A percentile compares a stretch with the other conserved stretches of the same genome.
Evolutionary conservation across 164 flowering plant species (phyloP).

Genomic region (Magnolia sinica): DNA sequence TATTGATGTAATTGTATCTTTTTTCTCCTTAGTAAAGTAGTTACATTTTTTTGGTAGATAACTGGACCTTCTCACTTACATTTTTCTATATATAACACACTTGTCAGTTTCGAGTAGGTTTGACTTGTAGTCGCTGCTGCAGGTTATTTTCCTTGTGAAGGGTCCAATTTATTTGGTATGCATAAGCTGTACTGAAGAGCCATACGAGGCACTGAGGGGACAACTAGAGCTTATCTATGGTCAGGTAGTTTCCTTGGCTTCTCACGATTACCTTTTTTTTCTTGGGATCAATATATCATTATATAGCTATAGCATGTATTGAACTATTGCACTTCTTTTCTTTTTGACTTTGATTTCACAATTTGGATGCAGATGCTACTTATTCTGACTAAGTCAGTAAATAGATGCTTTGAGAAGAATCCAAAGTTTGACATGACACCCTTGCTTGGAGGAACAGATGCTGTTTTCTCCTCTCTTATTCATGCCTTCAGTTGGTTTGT

Average conservation of each 20-base stretch:
- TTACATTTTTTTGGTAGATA: no score
- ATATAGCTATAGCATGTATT: neutral
- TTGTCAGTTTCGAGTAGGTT: neutral
- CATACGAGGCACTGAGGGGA: conserved; percentile 75
- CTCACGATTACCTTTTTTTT: neutral
- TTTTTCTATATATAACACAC: no score
- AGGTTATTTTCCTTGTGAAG: conserved; percentile 94
- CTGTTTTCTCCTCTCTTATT: conserved; percentile 92
- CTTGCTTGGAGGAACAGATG: conserved; percentile 96
- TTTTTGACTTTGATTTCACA: neutral
- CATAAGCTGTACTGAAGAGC: conserved; percentile 98
- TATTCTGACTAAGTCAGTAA: conserved; percentile 91
- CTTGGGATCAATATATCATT: neutral
- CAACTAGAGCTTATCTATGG: conserved; percentile 92
- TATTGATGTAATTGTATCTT: no score
- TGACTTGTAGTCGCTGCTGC: conserved; percentile 20
- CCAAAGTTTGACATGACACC: conserved; percentile 99
- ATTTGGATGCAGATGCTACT: conserved; percentile 81
- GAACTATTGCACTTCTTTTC: neutral
- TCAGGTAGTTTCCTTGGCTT: conserved; percentile 53
- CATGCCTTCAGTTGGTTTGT: conserved; percentile 91
- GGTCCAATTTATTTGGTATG: conserved; percentile 96
- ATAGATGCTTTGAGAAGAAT: conserved; percentile 94
- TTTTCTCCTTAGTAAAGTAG: no score
- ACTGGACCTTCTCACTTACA: no score